These are phyloP conservation scores for Lepidium didymum DNA, from an alignment of 345 rosid species.

Conservation along the genomic window DNA sequence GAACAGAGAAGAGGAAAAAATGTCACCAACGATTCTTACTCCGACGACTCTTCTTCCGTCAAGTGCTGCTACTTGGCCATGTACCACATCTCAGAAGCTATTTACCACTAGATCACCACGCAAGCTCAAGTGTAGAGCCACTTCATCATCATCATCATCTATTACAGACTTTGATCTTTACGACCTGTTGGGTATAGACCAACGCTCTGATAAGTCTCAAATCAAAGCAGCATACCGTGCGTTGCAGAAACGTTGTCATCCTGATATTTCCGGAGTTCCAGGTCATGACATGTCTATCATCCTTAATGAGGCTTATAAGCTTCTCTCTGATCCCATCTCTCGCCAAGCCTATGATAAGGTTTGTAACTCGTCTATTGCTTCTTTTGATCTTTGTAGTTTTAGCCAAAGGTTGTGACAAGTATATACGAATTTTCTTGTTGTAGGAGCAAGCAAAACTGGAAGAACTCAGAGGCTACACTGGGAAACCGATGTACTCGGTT, in stretches of 20 bases:
- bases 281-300: slow-evolving; percentile 94
- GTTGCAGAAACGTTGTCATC: slow-evolving; percentile 80
- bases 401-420: neutral
- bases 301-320: slow-evolving; percentile 68
- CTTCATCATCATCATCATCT: slow-evolving; percentile 28
- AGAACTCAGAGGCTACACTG: slow-evolving; percentile 67
- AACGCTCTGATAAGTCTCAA: slow-evolving; percentile 45
- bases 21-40: slow-evolving; percentile 18
- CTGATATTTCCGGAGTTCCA: slow-evolving; percentile 64
- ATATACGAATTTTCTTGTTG: neutral
- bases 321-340: slow-evolving; percentile 60
- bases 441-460: slow-evolving; percentile 72
- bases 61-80: slow-evolving; percentile 14
- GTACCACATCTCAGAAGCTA: slow-evolving; percentile 10
- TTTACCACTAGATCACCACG: slow-evolving; percentile 14
- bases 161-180: slow-evolving; percentile 72
- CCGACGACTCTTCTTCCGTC: slow-evolving; percentile 25
- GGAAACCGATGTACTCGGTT: slow-evolving; percentile 63
- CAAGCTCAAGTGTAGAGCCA: slow-evolving; percentile 35
- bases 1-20: neutral
- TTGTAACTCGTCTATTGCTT: neutral
- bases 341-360: slow-evolving; percentile 84
- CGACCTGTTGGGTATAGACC: slow-evolving; percentile 71
- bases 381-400: neutral
- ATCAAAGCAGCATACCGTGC: slow-evolving; percentile 68